Conservation (phyloP, 345 rosid species). For the Linum trigynum region DNA sequence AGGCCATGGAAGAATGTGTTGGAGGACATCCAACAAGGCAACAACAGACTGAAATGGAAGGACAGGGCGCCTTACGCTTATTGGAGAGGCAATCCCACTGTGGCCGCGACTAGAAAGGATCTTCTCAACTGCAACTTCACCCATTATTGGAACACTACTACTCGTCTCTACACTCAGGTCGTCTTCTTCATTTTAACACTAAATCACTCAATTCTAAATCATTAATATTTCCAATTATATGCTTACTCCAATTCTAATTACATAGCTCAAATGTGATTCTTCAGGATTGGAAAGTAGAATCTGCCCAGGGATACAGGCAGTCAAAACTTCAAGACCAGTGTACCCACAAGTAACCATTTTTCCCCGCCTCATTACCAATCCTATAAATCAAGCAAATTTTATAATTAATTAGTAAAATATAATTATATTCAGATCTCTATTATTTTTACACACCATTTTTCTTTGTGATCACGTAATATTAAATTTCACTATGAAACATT, state of each 20-base stretch:
- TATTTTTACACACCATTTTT: background rate
- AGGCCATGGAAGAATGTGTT: conserved; percentile 45
- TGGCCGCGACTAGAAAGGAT: conserved; percentile 23
- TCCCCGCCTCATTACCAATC: background rate
- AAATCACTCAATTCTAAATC: too few relatives aligned
- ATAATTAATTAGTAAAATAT: too few relatives aligned
- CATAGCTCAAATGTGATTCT: background rate
- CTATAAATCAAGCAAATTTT: rapidly evolving
- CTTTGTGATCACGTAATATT: background rate
- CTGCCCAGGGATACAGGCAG: conserved; percentile 18
- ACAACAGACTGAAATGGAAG: conserved; percentile 37
- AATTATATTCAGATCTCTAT: too few relatives aligned
- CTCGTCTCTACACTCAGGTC: conserved; percentile 13
- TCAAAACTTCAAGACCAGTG: conserved; percentile 44
- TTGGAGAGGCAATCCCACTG: conserved; percentile 51
- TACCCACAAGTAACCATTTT: conserved; percentile 29
- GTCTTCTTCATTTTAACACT: background rate
- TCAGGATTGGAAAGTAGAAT: conserved; percentile 35
- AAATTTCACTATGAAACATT: background rate
- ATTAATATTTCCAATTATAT: too few relatives aligned
- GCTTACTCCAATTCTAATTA: too few relatives aligned
- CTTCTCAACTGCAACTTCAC: conserved; percentile 45
- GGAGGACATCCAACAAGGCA: conserved; percentile 32
- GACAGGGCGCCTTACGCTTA: conserved; percentile 52
- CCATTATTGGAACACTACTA: conserved; percentile 24